phyloP scores from a whole-genome alignment of 495 filamentous ascomycete species.

The Usnea hakonensis region DNA sequence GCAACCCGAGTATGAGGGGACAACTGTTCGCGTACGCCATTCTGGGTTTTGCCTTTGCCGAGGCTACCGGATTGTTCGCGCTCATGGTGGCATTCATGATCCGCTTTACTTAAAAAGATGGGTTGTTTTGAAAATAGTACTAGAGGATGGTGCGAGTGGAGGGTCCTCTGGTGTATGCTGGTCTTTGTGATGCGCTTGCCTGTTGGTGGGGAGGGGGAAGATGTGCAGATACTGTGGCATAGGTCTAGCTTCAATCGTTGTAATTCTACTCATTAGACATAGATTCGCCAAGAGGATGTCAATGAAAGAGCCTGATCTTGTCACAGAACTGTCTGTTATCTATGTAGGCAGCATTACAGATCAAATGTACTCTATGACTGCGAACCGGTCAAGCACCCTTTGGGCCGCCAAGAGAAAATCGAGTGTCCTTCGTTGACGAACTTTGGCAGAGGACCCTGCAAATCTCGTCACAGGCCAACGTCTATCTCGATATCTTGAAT shows the following conservation, averaged over 20 bases:
- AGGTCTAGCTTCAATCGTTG: conserved; percentile 4
- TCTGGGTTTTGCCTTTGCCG: conserved; percentile 88
- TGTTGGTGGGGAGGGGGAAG: neutral
- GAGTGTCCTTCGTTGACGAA: neutral
- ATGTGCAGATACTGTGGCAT: conserved; percentile 3
- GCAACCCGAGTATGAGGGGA: conserved; percentile 82
- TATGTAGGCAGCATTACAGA: neutral
- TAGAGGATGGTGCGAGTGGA: neutral
- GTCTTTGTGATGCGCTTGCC: neutral
- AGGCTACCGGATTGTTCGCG: conserved; percentile 89
- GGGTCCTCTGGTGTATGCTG: neutral
- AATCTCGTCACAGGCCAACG: neutral
- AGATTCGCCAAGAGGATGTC: conserved; percentile 1
- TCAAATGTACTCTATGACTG: too few species aligned
- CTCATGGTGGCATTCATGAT: conserved; percentile 84
- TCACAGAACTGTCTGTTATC: neutral
- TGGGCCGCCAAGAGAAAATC: neutral
- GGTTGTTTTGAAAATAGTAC: neutral
- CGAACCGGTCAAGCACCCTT: too few species aligned
- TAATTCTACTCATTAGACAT: conserved; percentile 8
- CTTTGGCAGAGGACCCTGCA: neutral
- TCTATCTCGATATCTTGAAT: neutral
- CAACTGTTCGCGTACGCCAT: conserved; percentile 92
- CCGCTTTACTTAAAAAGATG: conserved; percentile 16
- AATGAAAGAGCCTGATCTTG: conserved; percentile 4